Base-by-base conservation (phyloP, 192 early-diverging fungal species). In the Coemansia erecta region DNA sequence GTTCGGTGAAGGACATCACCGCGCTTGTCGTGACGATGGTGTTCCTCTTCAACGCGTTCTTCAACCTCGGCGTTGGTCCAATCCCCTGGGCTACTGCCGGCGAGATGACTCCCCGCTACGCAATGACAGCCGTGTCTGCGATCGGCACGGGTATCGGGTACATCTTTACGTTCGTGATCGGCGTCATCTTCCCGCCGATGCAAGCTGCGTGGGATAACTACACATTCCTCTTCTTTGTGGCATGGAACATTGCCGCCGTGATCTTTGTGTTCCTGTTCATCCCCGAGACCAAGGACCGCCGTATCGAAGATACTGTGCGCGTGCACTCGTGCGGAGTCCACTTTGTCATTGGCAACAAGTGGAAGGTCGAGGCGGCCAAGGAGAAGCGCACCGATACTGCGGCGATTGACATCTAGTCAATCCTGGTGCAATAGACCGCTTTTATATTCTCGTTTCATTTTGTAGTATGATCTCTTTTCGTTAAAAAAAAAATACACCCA, bases 271-370 rank as follows among this genome's bases (percentile, higher is more conserved):
- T 81, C 50, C 53, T 82, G 51, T 87, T 85, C 60, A 82, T 94
- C n/a, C 91, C 91, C 10, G 93, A 94, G 82, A 92, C 90, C 33
- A 89, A 88, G 66, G 90, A 90, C 50, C 74, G 85, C 52, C 87
- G 85, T 15, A 73, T 90, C 35, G 90, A 92, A 49, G 86, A 89
- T 26, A 79, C 84, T 11, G 78, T 80, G 54, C 58, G 65, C 28
- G 43, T 64, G 9, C 78, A 80, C 48, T 80, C 78, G 28, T 68
- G 64, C 18, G 78, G 78, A 11, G 21, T 80, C 9, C 78, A 80
- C 60, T 58, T 70, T 56, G 72, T 80, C 18, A 53, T 80, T 23
- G 78, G 78, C 47, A 75, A 66, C 13, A 79, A 70, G 57, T 79
- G 76, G 76, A 39, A 73, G 56, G 70, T 78, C 3, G 61, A 56